These are phyloP conservation scores for Batkoa obscura DNA, from an alignment of 371 early-diverging fungal genomes.

Conservation along the genomic window DNA sequence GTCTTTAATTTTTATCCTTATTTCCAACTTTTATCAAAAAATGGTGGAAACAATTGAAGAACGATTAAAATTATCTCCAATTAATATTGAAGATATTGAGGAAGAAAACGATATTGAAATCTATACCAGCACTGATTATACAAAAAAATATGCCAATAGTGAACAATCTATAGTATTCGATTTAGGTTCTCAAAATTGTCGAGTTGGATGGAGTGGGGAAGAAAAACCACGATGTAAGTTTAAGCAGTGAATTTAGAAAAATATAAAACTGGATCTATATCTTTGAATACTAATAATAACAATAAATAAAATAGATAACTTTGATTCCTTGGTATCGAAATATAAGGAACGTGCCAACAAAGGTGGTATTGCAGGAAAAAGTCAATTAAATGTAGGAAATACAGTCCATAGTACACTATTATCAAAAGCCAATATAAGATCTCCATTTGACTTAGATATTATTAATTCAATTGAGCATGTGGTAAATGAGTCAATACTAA, in stretches of 20 bases:
- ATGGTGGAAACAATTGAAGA: too few species aligned
- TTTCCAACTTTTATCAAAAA: too few species aligned
- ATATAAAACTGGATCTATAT: background rate
- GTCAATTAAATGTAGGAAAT: slow-evolving; percentile 47
- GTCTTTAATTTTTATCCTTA: too few species aligned
- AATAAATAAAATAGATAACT: slow-evolving; percentile 27
- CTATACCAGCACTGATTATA: too few species aligned
- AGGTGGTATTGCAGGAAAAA: slow-evolving; percentile 7
- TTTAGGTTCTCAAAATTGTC: slow-evolving; percentile 51
- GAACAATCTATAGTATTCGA: background rate
- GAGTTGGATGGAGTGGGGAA: slow-evolving; percentile 69
- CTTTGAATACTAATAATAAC: too few species aligned
- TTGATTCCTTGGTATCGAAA: slow-evolving; percentile 61
- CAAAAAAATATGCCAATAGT: too few species aligned
- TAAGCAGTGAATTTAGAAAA: background rate
- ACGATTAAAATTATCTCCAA: too few species aligned
- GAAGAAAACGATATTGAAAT: too few species aligned
- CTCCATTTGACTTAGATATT: slow-evolving; percentile 54
- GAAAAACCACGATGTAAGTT: slow-evolving; percentile 30
- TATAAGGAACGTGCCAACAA: slow-evolving; percentile 55
- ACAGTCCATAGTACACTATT: slow-evolving; percentile 48
- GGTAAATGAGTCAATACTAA: slow-evolving; percentile 14
- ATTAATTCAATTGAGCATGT: slow-evolving; percentile 48
- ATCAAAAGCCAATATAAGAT: slow-evolving; percentile 40
- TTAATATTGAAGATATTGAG: too few species aligned